Percentiles rank a stretch among this genome's conserved stretches.
These are phyloP conservation scores for Metschnikowia corniflorae DNA, from an alignment of 805 yeast species.

Conservation along the genomic window DNA sequence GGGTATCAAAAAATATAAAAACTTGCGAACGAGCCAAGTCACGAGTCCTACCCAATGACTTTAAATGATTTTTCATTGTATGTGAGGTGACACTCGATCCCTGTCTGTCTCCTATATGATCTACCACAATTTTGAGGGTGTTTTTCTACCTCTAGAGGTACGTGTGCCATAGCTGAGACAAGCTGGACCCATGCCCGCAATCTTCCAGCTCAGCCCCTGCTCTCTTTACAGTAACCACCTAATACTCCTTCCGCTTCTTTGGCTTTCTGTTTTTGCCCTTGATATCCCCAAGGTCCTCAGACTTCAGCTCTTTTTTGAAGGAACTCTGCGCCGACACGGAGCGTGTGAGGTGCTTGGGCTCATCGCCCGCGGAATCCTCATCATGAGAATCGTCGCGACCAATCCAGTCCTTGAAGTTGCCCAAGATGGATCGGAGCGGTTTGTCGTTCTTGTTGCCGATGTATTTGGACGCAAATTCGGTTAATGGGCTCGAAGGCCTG, in stretches of 20 bases:
- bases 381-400: constrained; percentile 30
- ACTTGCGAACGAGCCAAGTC: too few species aligned
- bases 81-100: too few species aligned
- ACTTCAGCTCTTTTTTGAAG: constrained; percentile 1
- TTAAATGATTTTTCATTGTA: too few species aligned
- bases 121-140: too few species aligned
- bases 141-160: too few species aligned
- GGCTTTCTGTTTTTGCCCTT: constrained; percentile 5
- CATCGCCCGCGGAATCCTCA: constrained; percentile 26
- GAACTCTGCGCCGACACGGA: constrained; percentile 5
- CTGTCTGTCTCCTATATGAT: too few species aligned
- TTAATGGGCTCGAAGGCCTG: constrained; percentile 50
- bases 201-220: constrained; percentile 4
- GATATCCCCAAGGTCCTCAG: background rate
- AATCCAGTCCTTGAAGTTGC: constrained; percentile 44
- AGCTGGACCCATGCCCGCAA: constrained; percentile 5
- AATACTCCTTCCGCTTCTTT: constrained; percentile 7
- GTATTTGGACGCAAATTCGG: constrained; percentile 62
- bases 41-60: too few species aligned
- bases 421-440: constrained; percentile 30
- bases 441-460: constrained; percentile 51
- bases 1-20: too few species aligned
- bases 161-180: too few species aligned
- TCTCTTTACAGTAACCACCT: background rate
- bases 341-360: constrained; percentile 11